Evolutionary conservation across 805 yeast species (phyloP), one percentile per base, ranked within the genome.

Genomic region (Lipomyces starkeyi): DNA sequence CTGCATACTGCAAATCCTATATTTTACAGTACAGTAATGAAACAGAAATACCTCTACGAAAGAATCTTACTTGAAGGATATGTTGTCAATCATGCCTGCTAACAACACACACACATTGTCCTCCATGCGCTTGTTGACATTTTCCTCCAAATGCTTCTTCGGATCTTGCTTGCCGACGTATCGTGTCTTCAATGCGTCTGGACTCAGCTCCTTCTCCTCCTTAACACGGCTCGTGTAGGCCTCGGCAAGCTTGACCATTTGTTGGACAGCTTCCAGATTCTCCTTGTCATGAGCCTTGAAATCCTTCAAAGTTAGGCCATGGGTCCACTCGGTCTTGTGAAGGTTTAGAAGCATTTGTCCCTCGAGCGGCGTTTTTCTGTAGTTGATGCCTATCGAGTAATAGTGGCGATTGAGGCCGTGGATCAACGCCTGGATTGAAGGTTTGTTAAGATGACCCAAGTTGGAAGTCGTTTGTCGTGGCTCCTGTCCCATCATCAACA

Each of bases 131-230:
- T 84, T 83, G 73, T 91, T 96, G 11, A 97, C 96, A 0, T 96
- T 91, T 71, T 91, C 97, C 59, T 89, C 85, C 75, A 95, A 83
- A 82, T 95, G 99, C 82, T 94, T 95, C 87, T 96, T 95, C 55
- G 99, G 99, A 80, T 95, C 99, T 80, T 94, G 98, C 78, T 92
- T 93, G 74, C 99, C 99, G 49, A 95, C 98, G 76, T 94, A 96
- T 78, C 99, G 88, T 7, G 97, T 94, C 80, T 91, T 92, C 74
- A 94, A 85, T 79, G 93, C 95, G 54, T 91, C 97, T 75, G 91
- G 96, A 58, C 87, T 83, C 73, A 95, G 83, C 72, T 91, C 97
- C 78, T 90, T 90, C 78, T 95, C 99, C 80, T 96, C 98, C 73
- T 89, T 86, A 62, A 96, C 93, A 77, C 98, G 87, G 77, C 89